Evolutionary conservation across 2,329 filamentous ascomycete species (phyloP).

Genomic region (Hortaea sp.): DNA sequence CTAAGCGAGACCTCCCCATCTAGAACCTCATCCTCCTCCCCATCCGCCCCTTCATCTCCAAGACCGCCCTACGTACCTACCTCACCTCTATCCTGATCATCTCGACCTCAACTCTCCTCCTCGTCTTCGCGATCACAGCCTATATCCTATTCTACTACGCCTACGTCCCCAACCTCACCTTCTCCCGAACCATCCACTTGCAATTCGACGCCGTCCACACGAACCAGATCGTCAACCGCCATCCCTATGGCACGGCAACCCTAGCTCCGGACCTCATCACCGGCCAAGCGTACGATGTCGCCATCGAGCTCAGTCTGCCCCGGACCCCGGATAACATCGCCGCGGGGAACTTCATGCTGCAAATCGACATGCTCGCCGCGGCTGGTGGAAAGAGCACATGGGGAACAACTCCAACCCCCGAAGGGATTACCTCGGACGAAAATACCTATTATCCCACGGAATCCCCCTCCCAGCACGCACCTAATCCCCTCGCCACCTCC

Average conservation of each 20-base stretch:
- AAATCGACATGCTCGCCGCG: conserved; percentile 53
- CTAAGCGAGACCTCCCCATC: background rate
- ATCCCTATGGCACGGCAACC: conserved; percentile 43
- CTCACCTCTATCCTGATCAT: conserved; percentile 48
- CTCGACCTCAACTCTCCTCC: conserved; percentile 43
- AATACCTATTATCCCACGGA: no score
- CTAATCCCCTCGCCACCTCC: conserved; percentile 36
- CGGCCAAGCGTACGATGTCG: conserved; percentile 76
- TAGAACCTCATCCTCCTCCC: conserved; percentile 47
- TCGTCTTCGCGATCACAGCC: conserved; percentile 48
- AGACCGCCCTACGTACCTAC: conserved; percentile 54
- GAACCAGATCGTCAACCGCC: conserved; percentile 10
- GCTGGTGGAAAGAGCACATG: conserved; percentile 13
- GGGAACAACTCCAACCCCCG: conserved; percentile 2
- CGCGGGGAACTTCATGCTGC: conserved; percentile 91
- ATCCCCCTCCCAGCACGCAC: background rate
- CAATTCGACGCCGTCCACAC: conserved; percentile 46
- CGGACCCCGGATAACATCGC: conserved; percentile 65
- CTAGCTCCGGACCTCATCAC: conserved; percentile 49
- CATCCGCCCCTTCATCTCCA: conserved; percentile 47
- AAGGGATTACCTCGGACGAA: no score
- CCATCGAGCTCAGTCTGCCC: conserved; percentile 64
- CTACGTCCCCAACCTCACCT: conserved; percentile 56
- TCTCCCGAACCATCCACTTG: conserved; percentile 53
- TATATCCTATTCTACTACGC: conserved; percentile 60